Conservation (phyloP, 106 monocot genomes). For the Dendrobium officinale region DNA sequence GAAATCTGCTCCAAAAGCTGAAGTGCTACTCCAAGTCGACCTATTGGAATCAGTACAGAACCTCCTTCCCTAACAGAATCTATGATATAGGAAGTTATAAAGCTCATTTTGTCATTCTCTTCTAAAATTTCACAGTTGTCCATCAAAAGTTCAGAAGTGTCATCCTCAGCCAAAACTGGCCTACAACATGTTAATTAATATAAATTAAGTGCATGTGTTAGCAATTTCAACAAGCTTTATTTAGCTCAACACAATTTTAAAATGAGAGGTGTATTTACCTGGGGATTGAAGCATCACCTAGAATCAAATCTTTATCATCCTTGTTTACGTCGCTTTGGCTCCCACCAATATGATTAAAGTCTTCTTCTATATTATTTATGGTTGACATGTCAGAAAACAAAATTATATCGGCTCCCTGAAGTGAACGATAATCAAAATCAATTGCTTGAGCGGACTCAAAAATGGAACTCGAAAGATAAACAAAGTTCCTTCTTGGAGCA, state of each 20-base stretch:
- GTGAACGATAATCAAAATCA: constrained; percentile 49
- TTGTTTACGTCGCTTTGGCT: background rate
- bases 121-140: constrained; percentile 33
- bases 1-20: constrained; percentile 67
- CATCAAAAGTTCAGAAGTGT: constrained; percentile 13
- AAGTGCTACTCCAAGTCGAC: constrained; percentile 51
- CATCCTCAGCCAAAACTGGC: constrained; percentile 19
- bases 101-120: constrained; percentile 66
- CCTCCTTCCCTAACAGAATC: constrained; percentile 65
- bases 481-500: constrained; percentile 48
- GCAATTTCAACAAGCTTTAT: background rate
- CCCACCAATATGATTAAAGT: constrained; percentile 1
- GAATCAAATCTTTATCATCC: constrained; percentile 13
- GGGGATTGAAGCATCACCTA: background rate
- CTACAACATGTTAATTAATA: constrained; percentile 14
- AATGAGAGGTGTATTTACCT: constrained; percentile 21
- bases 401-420: constrained; percentile 60
- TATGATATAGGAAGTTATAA: constrained; percentile 67
- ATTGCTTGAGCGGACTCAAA: constrained; percentile 54
- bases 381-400: constrained; percentile 78
- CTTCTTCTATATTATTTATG: constrained; percentile 16
- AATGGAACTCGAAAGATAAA: constrained; percentile 72
- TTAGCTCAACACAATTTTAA: background rate
- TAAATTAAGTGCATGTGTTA: background rate
- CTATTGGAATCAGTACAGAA: constrained; percentile 79